Conservation (phyloP, 352 stramenopile genomes). For the Globisporangium nagaii region DNA sequence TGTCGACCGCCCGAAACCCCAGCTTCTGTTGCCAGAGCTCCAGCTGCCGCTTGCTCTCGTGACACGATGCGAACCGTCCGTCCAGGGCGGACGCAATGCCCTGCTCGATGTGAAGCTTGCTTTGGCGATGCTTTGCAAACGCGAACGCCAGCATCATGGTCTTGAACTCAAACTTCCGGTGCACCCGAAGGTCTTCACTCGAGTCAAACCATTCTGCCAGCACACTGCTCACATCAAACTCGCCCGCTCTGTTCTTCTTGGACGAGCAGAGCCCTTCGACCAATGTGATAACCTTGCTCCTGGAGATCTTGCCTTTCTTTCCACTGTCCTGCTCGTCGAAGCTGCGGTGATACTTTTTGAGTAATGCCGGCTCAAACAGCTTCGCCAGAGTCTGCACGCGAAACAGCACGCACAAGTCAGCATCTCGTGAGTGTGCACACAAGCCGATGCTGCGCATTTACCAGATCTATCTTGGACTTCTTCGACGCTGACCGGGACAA, state of each 20-base stretch:
- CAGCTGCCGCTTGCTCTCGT: constrained; percentile 53
- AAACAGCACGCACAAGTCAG: not conserved
- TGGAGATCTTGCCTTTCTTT: constrained; percentile 27
- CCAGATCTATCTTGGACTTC: constrained; percentile 1
- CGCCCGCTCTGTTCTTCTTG: not conserved
- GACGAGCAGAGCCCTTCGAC: constrained; percentile 21
- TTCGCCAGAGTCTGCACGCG: constrained; percentile 20
- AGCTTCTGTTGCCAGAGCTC: constrained; percentile 70
- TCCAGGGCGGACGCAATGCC: constrained; percentile 41
- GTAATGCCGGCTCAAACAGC: constrained; percentile 31
- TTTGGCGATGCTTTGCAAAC: constrained; percentile 33
- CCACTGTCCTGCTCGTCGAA: constrained; percentile 38
- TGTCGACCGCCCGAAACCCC: constrained; percentile 47
- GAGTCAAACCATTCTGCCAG: constrained; percentile 47
- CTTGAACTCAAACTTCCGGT: constrained; percentile 49
- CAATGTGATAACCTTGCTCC: constrained; percentile 30
- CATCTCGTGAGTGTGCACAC: not conserved
- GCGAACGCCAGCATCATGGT: constrained; percentile 52
- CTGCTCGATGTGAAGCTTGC: constrained; percentile 43
- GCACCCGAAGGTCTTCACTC: constrained; percentile 36
- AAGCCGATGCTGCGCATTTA: not conserved
- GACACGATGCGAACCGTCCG: constrained; percentile 45
- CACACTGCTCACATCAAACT: constrained; percentile 8
- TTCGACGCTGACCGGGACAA: not conserved
- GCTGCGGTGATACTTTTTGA: constrained; percentile 25